Percentiles rank a stretch among this genome's conserved stretches.
phyloP scores from a whole-genome alignment of 1,139 yeast species.

The Pichia sp. region DNA sequence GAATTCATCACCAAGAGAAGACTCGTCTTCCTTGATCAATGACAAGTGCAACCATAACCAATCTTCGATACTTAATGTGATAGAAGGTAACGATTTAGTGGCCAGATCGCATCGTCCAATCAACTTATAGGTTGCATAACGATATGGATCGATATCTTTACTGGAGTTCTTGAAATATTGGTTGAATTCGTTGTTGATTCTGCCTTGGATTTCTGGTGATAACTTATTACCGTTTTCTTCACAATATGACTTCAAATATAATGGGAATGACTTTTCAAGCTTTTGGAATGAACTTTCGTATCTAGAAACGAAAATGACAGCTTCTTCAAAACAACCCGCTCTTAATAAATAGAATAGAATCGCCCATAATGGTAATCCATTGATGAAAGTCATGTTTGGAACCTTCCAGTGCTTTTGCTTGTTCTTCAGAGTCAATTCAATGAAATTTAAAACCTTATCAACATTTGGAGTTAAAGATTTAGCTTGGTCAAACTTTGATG shows the following conservation, averaged over 20 bases:
- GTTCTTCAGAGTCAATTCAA: constrained; percentile 28
- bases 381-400: constrained; percentile 57
- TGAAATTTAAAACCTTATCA: constrained; percentile 25
- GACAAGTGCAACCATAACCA: constrained; percentile 96
- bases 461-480: constrained; percentile 21
- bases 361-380: constrained; percentile 93
- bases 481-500: constrained; percentile 1
- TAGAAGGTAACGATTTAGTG: constrained; percentile 72
- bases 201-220: constrained; percentile 65
- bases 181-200: constrained; percentile 77
- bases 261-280: constrained; percentile 81
- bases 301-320: constrained; percentile 54
- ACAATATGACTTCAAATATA: constrained; percentile 72
- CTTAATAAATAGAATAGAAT: constrained; percentile 79
- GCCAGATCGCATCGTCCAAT: constrained; percentile 88
- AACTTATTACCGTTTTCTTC: constrained; percentile 55
- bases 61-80: constrained; percentile 85
- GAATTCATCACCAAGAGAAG: constrained; percentile 32
- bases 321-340: constrained; percentile 80
- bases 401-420: constrained; percentile 46
- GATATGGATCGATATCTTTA: constrained; percentile 76
- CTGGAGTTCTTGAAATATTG: constrained; percentile 72
- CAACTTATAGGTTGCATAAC: constrained; percentile 86
- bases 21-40: constrained; percentile 59
- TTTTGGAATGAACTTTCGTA: constrained; percentile 67